Evolutionary conservation across 2,329 filamentous ascomycete genomes (phyloP).

Genomic region (Balansia obtecta): DNA sequence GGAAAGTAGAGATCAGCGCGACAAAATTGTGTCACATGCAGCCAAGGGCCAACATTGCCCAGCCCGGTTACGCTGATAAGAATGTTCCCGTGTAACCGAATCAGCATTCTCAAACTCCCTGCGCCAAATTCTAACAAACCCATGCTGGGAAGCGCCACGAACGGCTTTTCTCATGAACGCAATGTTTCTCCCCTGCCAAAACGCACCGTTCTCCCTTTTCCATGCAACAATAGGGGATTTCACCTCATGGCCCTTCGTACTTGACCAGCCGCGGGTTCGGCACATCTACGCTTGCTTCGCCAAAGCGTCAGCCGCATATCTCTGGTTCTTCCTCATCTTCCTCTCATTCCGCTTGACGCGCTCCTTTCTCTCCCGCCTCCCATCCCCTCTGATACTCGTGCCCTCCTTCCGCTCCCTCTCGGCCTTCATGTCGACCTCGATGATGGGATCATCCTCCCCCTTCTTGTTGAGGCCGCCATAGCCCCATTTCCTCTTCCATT

Average conservation of each 20-base stretch:
- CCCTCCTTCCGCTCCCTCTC: conserved; percentile 52
- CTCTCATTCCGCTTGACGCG: conserved; percentile 59
- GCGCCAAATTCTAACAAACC: conserved; percentile 13
- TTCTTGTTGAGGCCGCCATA: conserved; percentile 85
- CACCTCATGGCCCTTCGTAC: too few species aligned
- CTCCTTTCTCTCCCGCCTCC: conserved; percentile 54
- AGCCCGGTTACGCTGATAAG: not conserved
- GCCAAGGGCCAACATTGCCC: not conserved
- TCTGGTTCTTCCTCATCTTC: conserved; percentile 54
- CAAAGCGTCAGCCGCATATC: conserved; percentile 22
- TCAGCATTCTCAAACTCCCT: conserved; percentile 8
- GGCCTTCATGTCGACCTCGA: conserved; percentile 76
- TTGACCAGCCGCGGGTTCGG: not conserved
- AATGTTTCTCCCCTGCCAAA: not conserved
- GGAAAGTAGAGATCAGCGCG: not conserved
- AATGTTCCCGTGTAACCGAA: not conserved
- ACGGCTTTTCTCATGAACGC: not conserved
- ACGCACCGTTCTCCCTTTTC: too few species aligned
- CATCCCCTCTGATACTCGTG: conserved; percentile 47
- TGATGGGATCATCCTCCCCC: conserved; percentile 73
- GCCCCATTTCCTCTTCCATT: conserved; percentile 92
- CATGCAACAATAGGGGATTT: too few species aligned
- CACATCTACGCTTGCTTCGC: not conserved
- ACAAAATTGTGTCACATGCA: not conserved
- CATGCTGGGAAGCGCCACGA: conserved; percentile 14